Evolutionary conservation across 495 filamentous ascomycete genomes (phyloP).

Genomic region (Haplographium delicatum): DNA sequence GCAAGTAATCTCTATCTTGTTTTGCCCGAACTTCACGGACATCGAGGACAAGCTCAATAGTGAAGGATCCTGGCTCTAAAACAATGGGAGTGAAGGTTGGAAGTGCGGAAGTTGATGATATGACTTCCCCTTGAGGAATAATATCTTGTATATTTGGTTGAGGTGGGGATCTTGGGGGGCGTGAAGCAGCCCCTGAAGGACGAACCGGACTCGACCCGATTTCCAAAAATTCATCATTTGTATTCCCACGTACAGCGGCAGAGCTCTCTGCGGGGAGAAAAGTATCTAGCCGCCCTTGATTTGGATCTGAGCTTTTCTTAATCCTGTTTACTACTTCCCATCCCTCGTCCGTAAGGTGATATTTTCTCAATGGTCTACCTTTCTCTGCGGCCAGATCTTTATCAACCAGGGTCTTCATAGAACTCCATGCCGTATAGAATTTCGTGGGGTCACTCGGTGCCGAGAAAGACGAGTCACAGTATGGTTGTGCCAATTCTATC

Average conservation of each 20-base stretch:
- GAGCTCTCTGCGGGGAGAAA: neutral
- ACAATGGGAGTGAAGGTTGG: slow-evolving; percentile 54
- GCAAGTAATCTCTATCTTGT: slow-evolving; percentile 73
- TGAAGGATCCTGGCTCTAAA: slow-evolving; percentile 61
- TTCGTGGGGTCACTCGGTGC: slow-evolving; percentile 60
- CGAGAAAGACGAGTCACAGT: slow-evolving; percentile 72
- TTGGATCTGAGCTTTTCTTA: slow-evolving; percentile 36
- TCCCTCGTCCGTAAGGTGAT: slow-evolving; percentile 70
- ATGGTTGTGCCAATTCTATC: slow-evolving; percentile 64
- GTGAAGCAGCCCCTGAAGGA: neutral
- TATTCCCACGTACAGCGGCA: neutral
- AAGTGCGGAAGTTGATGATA: slow-evolving; percentile 30
- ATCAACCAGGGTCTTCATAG: slow-evolving; percentile 70
- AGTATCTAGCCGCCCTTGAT: slow-evolving; percentile 7
- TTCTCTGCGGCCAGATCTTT: slow-evolving; percentile 74
- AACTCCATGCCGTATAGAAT: slow-evolving; percentile 79
- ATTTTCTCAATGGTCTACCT: slow-evolving; percentile 63
- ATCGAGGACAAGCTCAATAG: slow-evolving; percentile 69
- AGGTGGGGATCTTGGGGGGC: slow-evolving; percentile 5
- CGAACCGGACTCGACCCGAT: neutral
- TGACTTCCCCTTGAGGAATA: slow-evolving; percentile 35
- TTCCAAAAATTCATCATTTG: slow-evolving; percentile 4
- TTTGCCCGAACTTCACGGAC: slow-evolving; percentile 73
- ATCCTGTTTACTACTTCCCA: slow-evolving; percentile 73
- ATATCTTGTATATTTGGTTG: slow-evolving; percentile 28